Base-by-base conservation (phyloP, 768 basidiomycete species). In the Lactarius tabidus region DNA sequence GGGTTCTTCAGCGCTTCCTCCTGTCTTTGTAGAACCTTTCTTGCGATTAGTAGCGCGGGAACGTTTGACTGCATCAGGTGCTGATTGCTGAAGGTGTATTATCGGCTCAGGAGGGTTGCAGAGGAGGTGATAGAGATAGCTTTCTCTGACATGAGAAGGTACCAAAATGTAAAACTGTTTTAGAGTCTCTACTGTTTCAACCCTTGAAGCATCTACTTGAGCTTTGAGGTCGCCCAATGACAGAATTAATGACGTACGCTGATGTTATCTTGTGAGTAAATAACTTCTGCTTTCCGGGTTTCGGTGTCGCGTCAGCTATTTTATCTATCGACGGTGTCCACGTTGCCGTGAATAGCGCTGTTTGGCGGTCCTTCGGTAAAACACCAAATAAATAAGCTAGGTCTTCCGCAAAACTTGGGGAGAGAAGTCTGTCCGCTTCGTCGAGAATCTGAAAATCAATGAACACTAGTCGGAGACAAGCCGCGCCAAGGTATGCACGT, bases 291-390 rank as follows among this genome's bases (percentile, higher is more conserved):
- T 96, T 98, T 6, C 95, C 96, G 0, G 83, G 80, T 69, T 85
- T 82, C 2, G 95, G 93, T 8, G 86, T 77, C 23, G 88, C 86
- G 41, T 82, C 79, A 7, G 88, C 89, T 26, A 98, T 73, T 9
- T 82, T 79, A 71, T 95, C 91, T 63, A 99, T 92, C 0, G 93
- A 85, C 7, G 88, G 83, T 6, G 94, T 95, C 66, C 96, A 79
- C 1, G 97, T 99, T 0, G 97, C 97, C 0, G 97, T 99, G 77
- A 98, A 98, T 48, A 99, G 82, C 71, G 94, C 92, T 0, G 96
- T 98, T 74, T 98, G 96, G n/a, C 97, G 83, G 36, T 93, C 85
- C 60, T 83, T 82, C 1, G 97, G 93, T 18, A 98, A 80, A 39
- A 82, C 78, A 39, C 79, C 77, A 74, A 98, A 95, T 26, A 98